Conservation (phyloP, 768 basidiomycete genomes). For the Phaeotremella fagi region DNA sequence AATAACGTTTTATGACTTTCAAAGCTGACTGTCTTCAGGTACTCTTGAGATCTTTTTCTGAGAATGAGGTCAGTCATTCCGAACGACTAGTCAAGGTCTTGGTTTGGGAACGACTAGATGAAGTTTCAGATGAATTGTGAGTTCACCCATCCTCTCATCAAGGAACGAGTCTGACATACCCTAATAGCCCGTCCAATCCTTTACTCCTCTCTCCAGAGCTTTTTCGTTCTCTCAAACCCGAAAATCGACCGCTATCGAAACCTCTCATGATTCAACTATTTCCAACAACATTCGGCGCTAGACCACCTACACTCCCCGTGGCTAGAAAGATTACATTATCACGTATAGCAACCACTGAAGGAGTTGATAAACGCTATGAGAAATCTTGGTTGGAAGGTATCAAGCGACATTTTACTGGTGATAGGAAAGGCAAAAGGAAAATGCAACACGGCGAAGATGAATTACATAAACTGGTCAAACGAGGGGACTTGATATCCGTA, state of each 20-base stretch:
- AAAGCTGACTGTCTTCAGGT: conserved; percentile 6
- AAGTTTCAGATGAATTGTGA: conserved; percentile 23
- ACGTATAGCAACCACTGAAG: conserved; percentile 38
- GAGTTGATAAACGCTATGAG: conserved; percentile 43
- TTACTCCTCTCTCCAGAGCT: conserved; percentile 36
- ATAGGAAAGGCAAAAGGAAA: conserved; percentile 2
- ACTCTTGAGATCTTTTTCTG: background rate
- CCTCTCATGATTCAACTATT: conserved; percentile 6
- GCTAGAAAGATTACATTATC: conserved; percentile 41
- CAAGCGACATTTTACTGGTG: conserved; percentile 16
- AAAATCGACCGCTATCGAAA: background rate
- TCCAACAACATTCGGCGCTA: conserved; percentile 42
- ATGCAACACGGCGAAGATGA: background rate
- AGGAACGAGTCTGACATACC: no score
- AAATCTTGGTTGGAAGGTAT: conserved; percentile 33
- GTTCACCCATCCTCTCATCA: no score
- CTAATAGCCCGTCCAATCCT: conserved; percentile 28
- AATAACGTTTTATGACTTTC: background rate
- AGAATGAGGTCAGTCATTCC: background rate
- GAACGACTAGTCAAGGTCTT: conserved; percentile 36
- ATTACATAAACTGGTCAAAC: conserved; percentile 18
- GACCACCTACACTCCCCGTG: conserved; percentile 36
- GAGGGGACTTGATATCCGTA: conserved; percentile 43
- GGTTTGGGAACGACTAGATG: conserved; percentile 35
- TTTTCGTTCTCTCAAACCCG: conserved; percentile 25